These are phyloP conservation scores for Apiospora saccharicola DNA, from an alignment of 2,329 filamentous ascomycete species.

Conservation along the genomic window DNA sequence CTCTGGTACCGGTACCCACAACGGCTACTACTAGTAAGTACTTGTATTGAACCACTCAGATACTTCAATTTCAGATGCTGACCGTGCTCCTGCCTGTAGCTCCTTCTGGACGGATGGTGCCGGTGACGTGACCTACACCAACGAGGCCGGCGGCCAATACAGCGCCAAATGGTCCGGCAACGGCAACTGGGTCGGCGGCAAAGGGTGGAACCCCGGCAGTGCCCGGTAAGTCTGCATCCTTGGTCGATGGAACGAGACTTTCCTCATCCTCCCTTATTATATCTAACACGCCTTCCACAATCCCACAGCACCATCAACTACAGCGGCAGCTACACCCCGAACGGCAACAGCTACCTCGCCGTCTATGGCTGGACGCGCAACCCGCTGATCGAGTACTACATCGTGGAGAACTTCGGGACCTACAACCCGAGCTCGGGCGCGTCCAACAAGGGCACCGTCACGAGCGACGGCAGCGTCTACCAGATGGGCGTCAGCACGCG, in stretches of 20 bases:
- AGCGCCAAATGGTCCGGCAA: slow-evolving; percentile 54
- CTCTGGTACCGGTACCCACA: slow-evolving; percentile 11
- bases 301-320: slow-evolving; percentile 53
- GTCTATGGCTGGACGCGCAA: slow-evolving; percentile 50
- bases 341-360: slow-evolving; percentile 52
- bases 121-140: slow-evolving; percentile 60
- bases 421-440: slow-evolving; percentile 50
- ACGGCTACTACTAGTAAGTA: slow-evolving; percentile 23
- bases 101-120: slow-evolving; percentile 65
- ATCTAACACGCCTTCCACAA: background rate
- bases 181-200: slow-evolving; percentile 57
- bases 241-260: background rate
- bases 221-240: slow-evolving; percentile 30
- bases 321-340: slow-evolving; percentile 54
- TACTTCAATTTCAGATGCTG: background rate
- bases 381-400: slow-evolving; percentile 49
- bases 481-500: slow-evolving; percentile 43
- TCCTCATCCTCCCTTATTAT: too few relatives aligned
- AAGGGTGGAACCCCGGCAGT: slow-evolving; percentile 52
- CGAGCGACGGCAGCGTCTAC: slow-evolving; percentile 44
- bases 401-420: slow-evolving; percentile 52
- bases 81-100: slow-evolving; percentile 34
- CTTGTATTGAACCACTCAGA: background rate
- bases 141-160: slow-evolving; percentile 59
- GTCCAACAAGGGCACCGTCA: slow-evolving; percentile 40